These are phyloP conservation scores for Fomitiporia mediterranea DNA, from an alignment of 1,284 basidiomycete species.

Conservation along the genomic window DNA sequence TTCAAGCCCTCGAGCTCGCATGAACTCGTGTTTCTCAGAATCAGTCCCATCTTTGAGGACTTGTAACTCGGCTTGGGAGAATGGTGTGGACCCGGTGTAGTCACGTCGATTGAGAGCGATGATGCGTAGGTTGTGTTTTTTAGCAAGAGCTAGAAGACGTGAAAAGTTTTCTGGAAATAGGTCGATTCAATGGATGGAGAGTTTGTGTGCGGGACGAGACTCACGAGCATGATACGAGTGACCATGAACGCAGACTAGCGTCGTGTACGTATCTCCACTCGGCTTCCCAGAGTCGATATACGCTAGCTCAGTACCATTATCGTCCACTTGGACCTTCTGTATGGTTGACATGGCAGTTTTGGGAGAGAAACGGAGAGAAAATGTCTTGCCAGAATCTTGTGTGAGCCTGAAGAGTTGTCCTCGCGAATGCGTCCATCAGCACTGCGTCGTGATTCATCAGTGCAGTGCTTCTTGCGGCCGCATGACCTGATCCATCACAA, in stretches of 20 bases:
- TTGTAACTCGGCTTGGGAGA: slow-evolving; percentile 12
- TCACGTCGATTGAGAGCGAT: slow-evolving; percentile 21
- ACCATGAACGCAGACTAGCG: slow-evolving; percentile 15
- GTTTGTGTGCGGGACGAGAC: neutral
- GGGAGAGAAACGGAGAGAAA: too few species aligned
- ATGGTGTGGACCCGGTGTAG: slow-evolving; percentile 20
- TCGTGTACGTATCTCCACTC: slow-evolving; percentile 3
- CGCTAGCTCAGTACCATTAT: neutral
- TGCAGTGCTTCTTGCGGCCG: too few species aligned
- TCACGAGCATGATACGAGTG: slow-evolving; percentile 11
- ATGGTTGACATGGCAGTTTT: neutral
- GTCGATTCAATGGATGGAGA: neutral
- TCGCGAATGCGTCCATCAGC: too few species aligned
- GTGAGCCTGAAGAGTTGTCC: too few species aligned
- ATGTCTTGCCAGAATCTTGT: too few species aligned
- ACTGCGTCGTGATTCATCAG: too few species aligned
- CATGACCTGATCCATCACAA: too few species aligned
- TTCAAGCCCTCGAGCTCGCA: slow-evolving; percentile 15
- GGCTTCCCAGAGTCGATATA: slow-evolving; percentile 15
- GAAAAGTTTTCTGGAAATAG: slow-evolving; percentile 13
- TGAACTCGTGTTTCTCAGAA: neutral
- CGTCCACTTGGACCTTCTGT: slow-evolving; percentile 8
- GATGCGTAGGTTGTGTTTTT: slow-evolving; percentile 12
- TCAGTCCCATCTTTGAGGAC: slow-evolving; percentile 1
- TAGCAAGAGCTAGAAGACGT: slow-evolving; percentile 8